Evolutionary conservation across 495 filamentous ascomycete species (phyloP), one percentile per base, ranked within the genome.

Genomic region (Lasiosphaeria ovina): DNA sequence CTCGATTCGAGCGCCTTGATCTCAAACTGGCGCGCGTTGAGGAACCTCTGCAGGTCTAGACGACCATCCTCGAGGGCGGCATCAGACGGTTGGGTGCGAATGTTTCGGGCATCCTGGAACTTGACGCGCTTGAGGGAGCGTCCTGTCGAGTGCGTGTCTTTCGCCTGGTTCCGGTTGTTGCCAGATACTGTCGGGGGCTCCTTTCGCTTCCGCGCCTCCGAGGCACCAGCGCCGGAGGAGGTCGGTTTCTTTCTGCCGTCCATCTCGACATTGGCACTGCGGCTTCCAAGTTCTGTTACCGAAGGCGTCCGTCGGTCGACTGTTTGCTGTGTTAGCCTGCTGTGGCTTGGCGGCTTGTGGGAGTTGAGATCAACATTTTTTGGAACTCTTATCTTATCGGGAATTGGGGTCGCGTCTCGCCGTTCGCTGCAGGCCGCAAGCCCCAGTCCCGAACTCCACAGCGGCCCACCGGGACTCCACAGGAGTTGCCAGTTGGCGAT

Each of bases 21-120:
- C 72, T 98, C 93, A 65, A 88, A 96, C 67, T 93, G 85, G 16
- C 92, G 87, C 8, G 91, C 85, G 53, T 83, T 81, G 59, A 97
- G 79, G 67, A 96, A 97, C n/a, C 88, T 82, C 51, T 85, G 80
- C 58, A 93, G 79, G 69, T 96, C 86, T 40, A 96, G 83, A 60
- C 89, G 85, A 64, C 92, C 92, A 69, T 89, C 85, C 38, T 84
- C 81, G 59, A 95, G 81, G 11, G 88, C 89, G 49, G 86, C 85
- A 49, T 89, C 85, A 32, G 85, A 72, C 11, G 84, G 82, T 72
- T 93, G 90, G 16, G 85, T 78, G n/a, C 87, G 80, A 58, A 97
- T 87, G 35, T 80, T 81, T 52, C 92, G 85, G 14, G 88, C 85
- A 68, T 89, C 85, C 35, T 81, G 77, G 8, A 83, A 77, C 75